A percentile compares a stretch with the other conserved stretches of the same genome.
Conservation (phyloP, 176 grass and related monocot genomes). For the Tillandsia leiboldiana region DNA sequence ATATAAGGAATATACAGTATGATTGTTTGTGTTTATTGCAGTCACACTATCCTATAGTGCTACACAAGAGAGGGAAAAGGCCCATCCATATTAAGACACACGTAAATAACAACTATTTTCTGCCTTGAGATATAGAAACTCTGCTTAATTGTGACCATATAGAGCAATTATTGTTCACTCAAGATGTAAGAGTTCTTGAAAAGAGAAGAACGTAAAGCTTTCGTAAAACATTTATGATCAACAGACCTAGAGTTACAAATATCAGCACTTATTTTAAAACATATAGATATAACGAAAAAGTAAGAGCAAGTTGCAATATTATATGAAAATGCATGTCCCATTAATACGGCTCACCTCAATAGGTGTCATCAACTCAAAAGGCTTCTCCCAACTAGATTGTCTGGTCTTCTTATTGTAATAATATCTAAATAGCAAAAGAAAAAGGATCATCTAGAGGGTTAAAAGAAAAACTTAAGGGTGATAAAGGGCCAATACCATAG, state of each 20-base stretch:
- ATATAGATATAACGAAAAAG: constrained; percentile 19
- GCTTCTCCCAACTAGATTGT: constrained; percentile 96
- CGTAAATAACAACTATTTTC: constrained; percentile 26
- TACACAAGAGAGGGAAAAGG: constrained; percentile 5
- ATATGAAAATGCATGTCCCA: background rate
- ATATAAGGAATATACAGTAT: constrained; percentile 3
- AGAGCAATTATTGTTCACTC: constrained; percentile 26
- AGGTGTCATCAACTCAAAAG: constrained; percentile 84
- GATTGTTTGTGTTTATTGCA: constrained; percentile 1
- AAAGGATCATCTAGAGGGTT: background rate
- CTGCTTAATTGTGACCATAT: constrained; percentile 24
- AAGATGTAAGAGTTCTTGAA: constrained; percentile 30
- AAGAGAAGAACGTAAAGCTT: constrained; percentile 21
- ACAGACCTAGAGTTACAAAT: constrained; percentile 15
- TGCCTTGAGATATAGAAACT: constrained; percentile 27
- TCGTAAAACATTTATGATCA: constrained; percentile 18
- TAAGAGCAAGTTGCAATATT: background rate
- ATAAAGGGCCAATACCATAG: background rate
- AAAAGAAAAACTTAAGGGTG: constrained; percentile 1
- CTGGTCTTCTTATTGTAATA: constrained; percentile 99
- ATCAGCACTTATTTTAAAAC: constrained; percentile 10
- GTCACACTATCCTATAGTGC: constrained; percentile 8
- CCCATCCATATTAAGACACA: constrained; percentile 12
- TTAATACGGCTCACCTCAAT: constrained; percentile 53
- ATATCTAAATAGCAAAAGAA: constrained; percentile 40